phyloP scores from a whole-genome alignment of 2,329 filamentous ascomycete genomes.

The Talaromyces rugulosus region DNA sequence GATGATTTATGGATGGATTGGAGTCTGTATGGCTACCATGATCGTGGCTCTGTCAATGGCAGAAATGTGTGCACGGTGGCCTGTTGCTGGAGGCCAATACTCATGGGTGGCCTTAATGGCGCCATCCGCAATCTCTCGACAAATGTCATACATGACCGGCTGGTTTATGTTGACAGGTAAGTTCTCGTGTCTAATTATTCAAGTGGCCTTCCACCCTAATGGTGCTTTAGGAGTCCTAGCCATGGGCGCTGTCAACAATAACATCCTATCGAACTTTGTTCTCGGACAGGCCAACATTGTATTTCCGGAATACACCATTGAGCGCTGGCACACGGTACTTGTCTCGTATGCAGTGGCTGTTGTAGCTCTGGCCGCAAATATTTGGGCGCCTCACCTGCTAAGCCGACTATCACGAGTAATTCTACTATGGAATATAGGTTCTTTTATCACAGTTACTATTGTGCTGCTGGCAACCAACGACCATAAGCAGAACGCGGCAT shows the following conservation, averaged over 20 bases:
- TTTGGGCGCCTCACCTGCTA: constrained; percentile 48
- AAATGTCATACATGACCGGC: constrained; percentile 43
- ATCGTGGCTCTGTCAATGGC: constrained; percentile 57
- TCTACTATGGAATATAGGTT: constrained; percentile 51
- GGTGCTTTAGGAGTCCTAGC: constrained; percentile 40
- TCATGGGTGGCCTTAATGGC: constrained; percentile 56
- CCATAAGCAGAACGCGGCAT: constrained; percentile 50
- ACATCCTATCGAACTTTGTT: constrained; percentile 53
- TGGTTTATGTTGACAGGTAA: constrained; percentile 49
- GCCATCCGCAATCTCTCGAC: constrained; percentile 43
- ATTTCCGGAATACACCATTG: constrained; percentile 48
- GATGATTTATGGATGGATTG: constrained; percentile 57
- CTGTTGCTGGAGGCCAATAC: constrained; percentile 55
- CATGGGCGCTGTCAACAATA: constrained; percentile 54
- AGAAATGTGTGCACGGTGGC: constrained; percentile 56
- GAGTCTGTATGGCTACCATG: constrained; percentile 48
- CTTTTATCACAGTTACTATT: constrained; percentile 50
- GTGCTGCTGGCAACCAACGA: constrained; percentile 52
- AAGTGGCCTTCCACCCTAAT: background rate
- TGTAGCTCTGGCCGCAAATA: constrained; percentile 45
- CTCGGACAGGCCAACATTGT: constrained; percentile 53
- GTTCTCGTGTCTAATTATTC: background rate
- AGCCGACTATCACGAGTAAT: constrained; percentile 49
- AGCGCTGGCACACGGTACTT: constrained; percentile 55
- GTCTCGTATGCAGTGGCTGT: constrained; percentile 49